Percentiles rank a stretch among this genome's conserved stretches.
Evolutionary conservation across 768 basidiomycete species (phyloP).

Genomic region (Boletus tomentosulus): DNA sequence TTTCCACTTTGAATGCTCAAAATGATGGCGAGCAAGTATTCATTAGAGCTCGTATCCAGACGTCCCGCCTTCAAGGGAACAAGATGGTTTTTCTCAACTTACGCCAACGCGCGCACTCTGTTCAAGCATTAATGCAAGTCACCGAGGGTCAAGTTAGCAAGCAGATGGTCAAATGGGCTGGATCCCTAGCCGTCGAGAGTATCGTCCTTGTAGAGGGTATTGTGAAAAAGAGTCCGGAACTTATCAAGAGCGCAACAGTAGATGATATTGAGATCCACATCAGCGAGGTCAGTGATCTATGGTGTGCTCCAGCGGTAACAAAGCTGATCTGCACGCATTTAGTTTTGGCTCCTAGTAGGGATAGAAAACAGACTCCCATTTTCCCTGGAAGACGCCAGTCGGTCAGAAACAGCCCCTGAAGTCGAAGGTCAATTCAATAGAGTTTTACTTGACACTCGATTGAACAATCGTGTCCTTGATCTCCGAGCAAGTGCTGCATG

Average conservation of each 20-base stretch:
- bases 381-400: conserved; percentile 86
- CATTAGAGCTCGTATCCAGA: conserved; percentile 88
- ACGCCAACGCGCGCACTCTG: conserved; percentile 80
- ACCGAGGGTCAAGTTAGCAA: conserved; percentile 80
- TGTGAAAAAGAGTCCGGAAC: conserved; percentile 72
- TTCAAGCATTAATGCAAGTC: conserved; percentile 80
- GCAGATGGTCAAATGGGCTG: conserved; percentile 96
- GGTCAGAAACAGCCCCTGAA: conserved; percentile 72
- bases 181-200: conserved; percentile 73
- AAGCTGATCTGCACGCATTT: neutral
- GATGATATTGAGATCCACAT: conserved; percentile 86
- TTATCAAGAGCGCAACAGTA: conserved; percentile 89
- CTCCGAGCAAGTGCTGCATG: conserved; percentile 60
- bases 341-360: conserved; percentile 82
- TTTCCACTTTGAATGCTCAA: conserved; percentile 56
- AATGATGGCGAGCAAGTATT: conserved; percentile 72
- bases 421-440: conserved; percentile 63
- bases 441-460: conserved; percentile 88
- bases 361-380: conserved; percentile 83
- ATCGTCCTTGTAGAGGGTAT: conserved; percentile 88
- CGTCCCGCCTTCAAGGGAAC: conserved; percentile 85
- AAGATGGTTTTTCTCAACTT: conserved; percentile 95
- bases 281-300: conserved; percentile 52
- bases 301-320: neutral
- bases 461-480: conserved; percentile 92